Evolutionary conservation across 2,329 filamentous ascomycete genomes (phyloP), one percentile per base, ranked within the genome.

Genomic region (Hypoxylon sp.): DNA sequence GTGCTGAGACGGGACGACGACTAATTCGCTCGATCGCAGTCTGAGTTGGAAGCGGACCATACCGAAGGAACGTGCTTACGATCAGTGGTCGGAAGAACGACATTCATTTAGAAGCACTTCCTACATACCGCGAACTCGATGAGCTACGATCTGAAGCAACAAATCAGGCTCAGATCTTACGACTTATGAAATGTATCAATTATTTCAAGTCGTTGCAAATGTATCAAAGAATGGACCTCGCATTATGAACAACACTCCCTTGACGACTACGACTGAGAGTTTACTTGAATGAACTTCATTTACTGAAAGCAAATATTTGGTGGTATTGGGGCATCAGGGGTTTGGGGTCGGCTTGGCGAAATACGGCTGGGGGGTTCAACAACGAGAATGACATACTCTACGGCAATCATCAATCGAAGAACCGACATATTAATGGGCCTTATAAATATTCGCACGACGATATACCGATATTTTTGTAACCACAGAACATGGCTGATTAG

Each of bases 31-130:
- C 30, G 13, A 17, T 43, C 46, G 19, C 30, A 67, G 64, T 32
- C 56, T 49, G 13, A 47, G 26, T 20, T 59, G 60, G 57, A 41
- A 37, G 50, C 47, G 54, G 34, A 20, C 32, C 34, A 53, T 44
- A 30, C 24, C 41, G 19, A 54, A 13, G 24, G 13, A 48, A 32
- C 53, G 44, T 34, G 22, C 44, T n/a, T 60, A 64, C 17, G 61
- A 56, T 13, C 56, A 46, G 37, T 67, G 64, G 64, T 48, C 44
- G 15, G 61, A 57, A 32, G 57, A 39, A 26, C 64, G 58, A 32
- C 43, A 59, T 19, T 59, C 57, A 13, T 67, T 56, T 24, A 67
- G 54, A 51, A 62, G 53, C 26, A 64, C 61, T 10, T 64, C 61
- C 3, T 64, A 64, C 24, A 64, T 43, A 22, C 58, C 58, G 20